Evolutionary conservation across 2,329 filamentous ascomycete genomes (phyloP).

Genomic region (Penicillium aurantiogriseum): DNA sequence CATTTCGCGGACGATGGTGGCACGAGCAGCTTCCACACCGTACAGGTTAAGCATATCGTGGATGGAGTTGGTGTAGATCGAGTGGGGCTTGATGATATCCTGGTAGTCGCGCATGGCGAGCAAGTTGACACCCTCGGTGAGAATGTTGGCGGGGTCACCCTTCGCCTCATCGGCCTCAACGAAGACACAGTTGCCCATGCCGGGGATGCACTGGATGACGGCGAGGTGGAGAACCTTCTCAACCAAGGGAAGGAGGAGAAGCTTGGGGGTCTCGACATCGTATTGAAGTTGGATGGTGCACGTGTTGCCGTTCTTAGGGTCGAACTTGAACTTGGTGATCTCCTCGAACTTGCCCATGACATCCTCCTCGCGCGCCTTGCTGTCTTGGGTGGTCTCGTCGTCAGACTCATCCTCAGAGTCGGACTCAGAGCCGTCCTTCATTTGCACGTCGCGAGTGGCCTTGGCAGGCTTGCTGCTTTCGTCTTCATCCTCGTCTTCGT

Average conservation of each 20-base stretch:
- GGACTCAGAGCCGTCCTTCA: slow-evolving; percentile 30
- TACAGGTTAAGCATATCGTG: slow-evolving; percentile 79
- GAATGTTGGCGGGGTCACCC: slow-evolving; percentile 54
- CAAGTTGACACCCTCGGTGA: slow-evolving; percentile 84
- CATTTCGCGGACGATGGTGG: slow-evolving; percentile 83
- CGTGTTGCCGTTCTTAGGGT: slow-evolving; percentile 69
- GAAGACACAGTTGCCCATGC: slow-evolving; percentile 71
- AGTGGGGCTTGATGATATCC: slow-evolving; percentile 81
- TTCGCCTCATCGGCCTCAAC: slow-evolving; percentile 59
- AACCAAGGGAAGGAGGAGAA: slow-evolving; percentile 88
- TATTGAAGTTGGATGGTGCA: slow-evolving; percentile 84
- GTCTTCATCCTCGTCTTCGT: slow-evolving; percentile 54
- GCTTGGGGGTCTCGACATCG: slow-evolving; percentile 74
- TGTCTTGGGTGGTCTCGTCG: slow-evolving; percentile 40
- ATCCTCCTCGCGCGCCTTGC: slow-evolving; percentile 59
- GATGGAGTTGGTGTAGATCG: slow-evolving; percentile 89
- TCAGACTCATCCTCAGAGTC: slow-evolving; percentile 44
- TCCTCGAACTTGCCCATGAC: slow-evolving; percentile 64
- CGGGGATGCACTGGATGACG: slow-evolving; percentile 81
- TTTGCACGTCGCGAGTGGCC: slow-evolving; percentile 36
- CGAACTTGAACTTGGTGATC: slow-evolving; percentile 75
- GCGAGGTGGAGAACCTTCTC: slow-evolving; percentile 75
- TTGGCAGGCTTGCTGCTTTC: slow-evolving; percentile 40
- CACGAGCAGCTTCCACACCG: slow-evolving; percentile 88
- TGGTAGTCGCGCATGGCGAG: slow-evolving; percentile 85